Evolutionary conservation across 2,329 filamentous ascomycete species (phyloP).

Genomic region (Aspergillus transmontanensis): DNA sequence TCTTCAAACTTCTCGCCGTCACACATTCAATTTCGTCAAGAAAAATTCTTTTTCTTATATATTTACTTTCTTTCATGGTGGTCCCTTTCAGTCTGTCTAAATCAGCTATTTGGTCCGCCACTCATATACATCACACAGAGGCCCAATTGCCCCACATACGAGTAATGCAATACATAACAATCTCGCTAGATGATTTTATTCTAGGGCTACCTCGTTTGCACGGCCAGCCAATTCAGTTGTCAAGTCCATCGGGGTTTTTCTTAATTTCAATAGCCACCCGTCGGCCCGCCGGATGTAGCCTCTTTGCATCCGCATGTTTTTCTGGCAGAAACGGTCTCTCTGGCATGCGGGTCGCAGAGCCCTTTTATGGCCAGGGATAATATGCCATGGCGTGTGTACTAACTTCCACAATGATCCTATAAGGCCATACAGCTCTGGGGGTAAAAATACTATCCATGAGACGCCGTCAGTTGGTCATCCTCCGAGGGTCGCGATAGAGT

Average conservation of each 20-base stretch:
- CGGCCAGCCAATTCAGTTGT: neutral
- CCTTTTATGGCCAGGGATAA: slow-evolving; percentile 1
- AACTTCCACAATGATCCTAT: neutral
- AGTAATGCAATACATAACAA: neutral
- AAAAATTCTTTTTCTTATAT: neutral
- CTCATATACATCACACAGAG: neutral
- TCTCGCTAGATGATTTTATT: neutral
- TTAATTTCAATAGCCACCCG: slow-evolving; percentile 9
- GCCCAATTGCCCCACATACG: neutral
- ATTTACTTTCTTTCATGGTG: neutral
- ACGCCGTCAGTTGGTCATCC: neutral
- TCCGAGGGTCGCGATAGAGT: neutral
- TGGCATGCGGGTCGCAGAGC: neutral
- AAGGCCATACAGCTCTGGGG: neutral
- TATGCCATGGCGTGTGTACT: neutral
- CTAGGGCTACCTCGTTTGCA: neutral
- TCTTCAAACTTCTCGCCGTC: neutral
- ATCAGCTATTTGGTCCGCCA: neutral
- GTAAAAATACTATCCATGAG: neutral
- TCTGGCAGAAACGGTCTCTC: slow-evolving; percentile 16
- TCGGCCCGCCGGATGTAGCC: slow-evolving; percentile 22
- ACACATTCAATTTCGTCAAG: neutral
- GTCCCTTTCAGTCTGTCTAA: neutral
- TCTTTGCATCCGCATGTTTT: slow-evolving; percentile 18
- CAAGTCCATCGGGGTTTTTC: slow-evolving; percentile 5